Conservation (phyloP, 208 protist genomes). For the Balamuthia mandrillaris region DNA sequence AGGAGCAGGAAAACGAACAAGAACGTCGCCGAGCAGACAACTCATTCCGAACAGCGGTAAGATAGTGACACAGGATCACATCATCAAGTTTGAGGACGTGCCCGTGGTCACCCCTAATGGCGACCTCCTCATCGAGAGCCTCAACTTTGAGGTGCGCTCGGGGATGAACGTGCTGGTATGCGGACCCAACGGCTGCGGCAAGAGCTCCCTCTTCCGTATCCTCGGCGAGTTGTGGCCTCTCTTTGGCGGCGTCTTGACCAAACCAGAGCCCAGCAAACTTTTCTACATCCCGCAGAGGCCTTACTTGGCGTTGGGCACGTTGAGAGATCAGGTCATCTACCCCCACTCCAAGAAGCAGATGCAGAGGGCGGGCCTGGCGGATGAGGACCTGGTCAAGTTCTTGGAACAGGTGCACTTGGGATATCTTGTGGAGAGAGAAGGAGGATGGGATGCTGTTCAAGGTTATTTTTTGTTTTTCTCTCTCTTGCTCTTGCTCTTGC, state of each 20-base stretch:
- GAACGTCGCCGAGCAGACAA: neutral
- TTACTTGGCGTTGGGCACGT: slow-evolving; percentile 64
- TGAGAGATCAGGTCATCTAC: slow-evolving; percentile 68
- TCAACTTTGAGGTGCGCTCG: slow-evolving; percentile 58
- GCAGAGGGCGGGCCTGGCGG: slow-evolving; percentile 45
- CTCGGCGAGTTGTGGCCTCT: slow-evolving; percentile 68
- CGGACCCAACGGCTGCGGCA: slow-evolving; percentile 64
- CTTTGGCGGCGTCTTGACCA: slow-evolving; percentile 55
- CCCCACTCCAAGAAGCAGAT: slow-evolving; percentile 52
- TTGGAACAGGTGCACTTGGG: slow-evolving; percentile 27
- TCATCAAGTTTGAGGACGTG: slow-evolving; percentile 54
- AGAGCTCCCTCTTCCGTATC: slow-evolving; percentile 68
- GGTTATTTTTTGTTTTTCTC: neutral
- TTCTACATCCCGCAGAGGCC: slow-evolving; percentile 65
- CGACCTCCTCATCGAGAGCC: slow-evolving; percentile 37
- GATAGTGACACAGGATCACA: slow-evolving; percentile 37
- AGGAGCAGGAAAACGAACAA: too few species aligned
- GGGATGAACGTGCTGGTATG: slow-evolving; percentile 59
- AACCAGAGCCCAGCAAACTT: slow-evolving; percentile 54
- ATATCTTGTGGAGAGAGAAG: slow-evolving; percentile 47
- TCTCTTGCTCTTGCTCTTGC: neutral
- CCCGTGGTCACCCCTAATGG: slow-evolving; percentile 64
- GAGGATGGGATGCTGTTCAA: slow-evolving; percentile 34
- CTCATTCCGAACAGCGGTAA: slow-evolving; percentile 41
- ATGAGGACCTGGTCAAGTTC: slow-evolving; percentile 49